These are phyloP conservation scores for Xylaria bambusicola DNA, from an alignment of 495 filamentous ascomycete genomes.

Conservation along the genomic window DNA sequence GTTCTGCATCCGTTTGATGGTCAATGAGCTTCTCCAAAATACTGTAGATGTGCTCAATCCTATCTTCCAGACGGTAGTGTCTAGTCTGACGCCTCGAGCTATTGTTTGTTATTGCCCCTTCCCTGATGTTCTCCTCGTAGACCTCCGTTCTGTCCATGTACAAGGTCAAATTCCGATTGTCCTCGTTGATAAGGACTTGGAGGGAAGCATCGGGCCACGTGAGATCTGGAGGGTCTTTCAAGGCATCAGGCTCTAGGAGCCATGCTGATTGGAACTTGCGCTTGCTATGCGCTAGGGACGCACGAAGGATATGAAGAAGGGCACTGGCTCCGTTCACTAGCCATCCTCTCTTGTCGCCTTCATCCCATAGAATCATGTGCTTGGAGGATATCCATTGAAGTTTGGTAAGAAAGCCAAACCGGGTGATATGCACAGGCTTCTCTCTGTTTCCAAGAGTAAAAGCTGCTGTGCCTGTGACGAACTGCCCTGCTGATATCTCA, in stretches of 20 bases:
- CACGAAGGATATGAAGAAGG: constrained; percentile 42
- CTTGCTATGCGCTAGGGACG: constrained; percentile 30
- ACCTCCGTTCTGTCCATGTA: constrained; percentile 19
- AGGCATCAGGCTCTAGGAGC: constrained; percentile 5
- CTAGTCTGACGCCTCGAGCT: constrained; percentile 30
- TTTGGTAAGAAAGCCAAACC: constrained; percentile 14
- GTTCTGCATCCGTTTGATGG: constrained; percentile 24
- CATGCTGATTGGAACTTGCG: constrained; percentile 17
- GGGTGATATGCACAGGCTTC: constrained; percentile 22
- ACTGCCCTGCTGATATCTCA: constrained; percentile 24
- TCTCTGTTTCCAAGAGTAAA: constrained; percentile 28
- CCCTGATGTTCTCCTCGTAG: constrained; percentile 7
- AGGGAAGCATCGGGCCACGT: constrained; percentile 18
- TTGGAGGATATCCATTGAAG: constrained; percentile 30
- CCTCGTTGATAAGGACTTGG: constrained; percentile 19
- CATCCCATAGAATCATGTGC: constrained; percentile 40
- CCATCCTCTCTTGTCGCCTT: constrained; percentile 39
- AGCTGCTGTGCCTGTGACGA: constrained; percentile 22
- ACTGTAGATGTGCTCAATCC: constrained; percentile 27
- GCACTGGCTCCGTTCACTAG: constrained; percentile 42
- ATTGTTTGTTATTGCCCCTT: neutral
- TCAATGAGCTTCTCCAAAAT: constrained; percentile 36
- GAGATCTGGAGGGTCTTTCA: neutral
- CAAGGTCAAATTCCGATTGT: constrained; percentile 27
- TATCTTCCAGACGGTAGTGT: constrained; percentile 40